Evolutionary conservation across 768 basidiomycete genomes (phyloP).

Genomic region (Psilocybe cubensis): DNA sequence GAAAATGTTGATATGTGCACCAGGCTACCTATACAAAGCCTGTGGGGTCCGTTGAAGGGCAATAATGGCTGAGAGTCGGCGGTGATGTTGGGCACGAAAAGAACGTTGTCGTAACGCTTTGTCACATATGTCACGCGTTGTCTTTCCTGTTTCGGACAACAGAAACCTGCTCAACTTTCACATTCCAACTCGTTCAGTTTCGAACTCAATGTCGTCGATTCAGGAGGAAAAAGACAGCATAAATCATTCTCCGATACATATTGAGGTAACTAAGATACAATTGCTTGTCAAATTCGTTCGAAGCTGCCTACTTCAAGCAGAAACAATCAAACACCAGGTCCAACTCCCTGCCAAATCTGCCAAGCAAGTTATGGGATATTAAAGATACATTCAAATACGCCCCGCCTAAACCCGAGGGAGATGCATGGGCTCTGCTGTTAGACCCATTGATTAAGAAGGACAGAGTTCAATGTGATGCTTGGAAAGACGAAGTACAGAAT

Average conservation of each 20-base stretch:
- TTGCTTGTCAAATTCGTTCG: too few relatives aligned
- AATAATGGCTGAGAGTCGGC: neutral
- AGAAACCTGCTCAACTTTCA: too few relatives aligned
- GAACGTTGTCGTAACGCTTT: neutral
- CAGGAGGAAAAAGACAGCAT: too few relatives aligned
- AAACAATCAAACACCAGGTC: too few relatives aligned
- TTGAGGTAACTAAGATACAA: too few relatives aligned
- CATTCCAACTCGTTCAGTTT: too few relatives aligned
- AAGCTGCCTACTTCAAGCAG: too few relatives aligned
- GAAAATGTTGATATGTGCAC: neutral
- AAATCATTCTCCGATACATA: too few relatives aligned
- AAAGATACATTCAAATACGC: neutral
- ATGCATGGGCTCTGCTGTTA: neutral
- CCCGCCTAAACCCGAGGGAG: neutral
- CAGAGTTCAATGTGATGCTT: neutral
- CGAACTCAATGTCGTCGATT: neutral
- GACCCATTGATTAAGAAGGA: neutral
- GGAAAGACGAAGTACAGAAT: conserved; percentile 8
- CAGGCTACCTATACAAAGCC: neutral
- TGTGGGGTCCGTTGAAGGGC: neutral
- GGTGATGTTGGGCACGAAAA: neutral
- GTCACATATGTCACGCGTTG: neutral
- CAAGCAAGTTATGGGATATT: neutral
- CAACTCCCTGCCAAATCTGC: too few relatives aligned
- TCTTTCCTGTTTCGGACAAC: neutral